Percentiles rank a stretch among this genome's conserved stretches.
Conservation (phyloP, 768 basidiomycete species). For the Russula sp. region DNA sequence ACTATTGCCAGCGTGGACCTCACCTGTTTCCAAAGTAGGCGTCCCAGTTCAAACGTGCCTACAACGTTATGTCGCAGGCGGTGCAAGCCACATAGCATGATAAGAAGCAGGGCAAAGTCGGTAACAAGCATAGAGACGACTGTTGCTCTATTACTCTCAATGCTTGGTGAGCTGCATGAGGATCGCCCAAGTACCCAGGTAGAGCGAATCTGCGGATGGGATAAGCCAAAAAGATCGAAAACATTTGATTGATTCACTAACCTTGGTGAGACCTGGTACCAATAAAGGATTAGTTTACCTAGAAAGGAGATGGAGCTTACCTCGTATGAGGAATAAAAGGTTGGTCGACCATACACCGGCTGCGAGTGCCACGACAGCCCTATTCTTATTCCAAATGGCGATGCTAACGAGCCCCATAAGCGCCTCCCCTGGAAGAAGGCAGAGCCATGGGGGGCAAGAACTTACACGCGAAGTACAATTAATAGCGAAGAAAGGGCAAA, state of each 20-base stretch:
- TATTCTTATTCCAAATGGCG: conserved; percentile 1
- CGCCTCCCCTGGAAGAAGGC: not conserved
- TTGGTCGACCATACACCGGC: not conserved
- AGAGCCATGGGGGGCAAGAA: too few species aligned
- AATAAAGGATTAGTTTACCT: not conserved
- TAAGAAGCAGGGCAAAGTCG: conserved; percentile 1
- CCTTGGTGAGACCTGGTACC: not conserved
- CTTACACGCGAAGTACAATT: conserved; percentile 3
- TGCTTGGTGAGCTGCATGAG: not conserved
- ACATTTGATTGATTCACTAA: not conserved
- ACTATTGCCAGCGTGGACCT: not conserved
- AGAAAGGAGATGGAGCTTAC: not conserved
- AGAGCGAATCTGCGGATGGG: not conserved
- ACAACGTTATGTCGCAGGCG: not conserved
- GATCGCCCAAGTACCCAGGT: not conserved
- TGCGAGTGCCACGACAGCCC: not conserved
- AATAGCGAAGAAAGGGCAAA: not conserved
- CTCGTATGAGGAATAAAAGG: not conserved
- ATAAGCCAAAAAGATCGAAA: not conserved
- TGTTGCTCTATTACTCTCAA: not conserved
- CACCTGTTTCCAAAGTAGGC: not conserved
- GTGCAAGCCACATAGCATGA: conserved; percentile 2
- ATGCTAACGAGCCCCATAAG: not conserved
- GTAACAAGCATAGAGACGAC: not conserved
- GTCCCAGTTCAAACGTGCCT: not conserved